A percentile compares a stretch with the other conserved stretches of the same genome.
Evolutionary conservation across 345 rosid species (phyloP).

Genomic region (Brassica cretica): DNA sequence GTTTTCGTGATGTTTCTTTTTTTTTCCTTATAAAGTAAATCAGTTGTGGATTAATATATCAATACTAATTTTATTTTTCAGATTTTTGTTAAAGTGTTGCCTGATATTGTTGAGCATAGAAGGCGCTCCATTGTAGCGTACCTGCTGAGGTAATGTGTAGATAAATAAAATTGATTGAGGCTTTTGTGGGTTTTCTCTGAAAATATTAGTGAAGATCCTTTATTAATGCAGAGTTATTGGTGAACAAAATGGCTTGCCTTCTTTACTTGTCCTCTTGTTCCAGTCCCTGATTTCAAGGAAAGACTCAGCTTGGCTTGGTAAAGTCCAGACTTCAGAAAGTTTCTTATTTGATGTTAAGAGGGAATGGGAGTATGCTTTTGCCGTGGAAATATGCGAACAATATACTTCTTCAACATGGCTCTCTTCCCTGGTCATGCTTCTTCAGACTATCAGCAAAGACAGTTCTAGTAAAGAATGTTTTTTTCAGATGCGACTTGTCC

Average conservation of each 20-base stretch:
- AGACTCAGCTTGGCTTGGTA: slow-evolving; percentile 43
- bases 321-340: slow-evolving; percentile 35
- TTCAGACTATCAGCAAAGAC: slow-evolving; percentile 47
- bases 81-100: slow-evolving; percentile 80
- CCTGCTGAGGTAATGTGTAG: slow-evolving; percentile 65
- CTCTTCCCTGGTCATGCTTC: slow-evolving; percentile 66
- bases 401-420: slow-evolving; percentile 83
- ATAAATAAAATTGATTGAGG: not conserved
- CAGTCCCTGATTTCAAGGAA: slow-evolving; percentile 60
- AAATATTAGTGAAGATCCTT: slow-evolving; percentile 7
- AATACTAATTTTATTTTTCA: slow-evolving; percentile 37
- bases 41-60: slow-evolving; percentile 1
- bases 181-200: not conserved
- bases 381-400: slow-evolving; percentile 74
- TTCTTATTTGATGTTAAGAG: slow-evolving; percentile 42
- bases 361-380: slow-evolving; percentile 87
- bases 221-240: slow-evolving; percentile 68
- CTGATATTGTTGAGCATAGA: slow-evolving; percentile 76
- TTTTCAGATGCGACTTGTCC: slow-evolving; percentile 51
- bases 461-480: slow-evolving; percentile 41
- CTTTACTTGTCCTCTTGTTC: slow-evolving; percentile 75
- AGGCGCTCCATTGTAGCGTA: slow-evolving; percentile 64
- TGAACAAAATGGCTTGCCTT: slow-evolving; percentile 71
- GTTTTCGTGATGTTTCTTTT: not conserved
- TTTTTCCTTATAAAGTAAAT: not conserved